Conservation (phyloP, 495 filamentous ascomycete species). For the Cudoniella acicularis region DNA sequence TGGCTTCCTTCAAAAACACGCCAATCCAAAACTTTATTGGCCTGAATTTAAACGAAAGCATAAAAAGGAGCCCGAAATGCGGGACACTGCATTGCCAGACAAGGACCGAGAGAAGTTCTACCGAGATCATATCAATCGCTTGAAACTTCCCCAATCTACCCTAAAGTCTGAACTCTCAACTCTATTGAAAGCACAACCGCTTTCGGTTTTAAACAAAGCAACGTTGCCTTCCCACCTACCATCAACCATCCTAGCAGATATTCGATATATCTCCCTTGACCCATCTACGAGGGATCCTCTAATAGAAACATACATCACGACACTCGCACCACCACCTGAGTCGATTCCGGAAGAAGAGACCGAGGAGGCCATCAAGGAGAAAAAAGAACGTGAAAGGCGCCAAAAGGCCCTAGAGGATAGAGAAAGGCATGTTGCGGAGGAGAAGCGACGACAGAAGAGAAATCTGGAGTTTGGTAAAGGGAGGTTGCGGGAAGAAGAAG, state of each 20-base stretch:
- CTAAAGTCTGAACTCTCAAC: constrained; percentile 75
- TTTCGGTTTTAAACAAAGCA: constrained; percentile 61
- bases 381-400: constrained; percentile 60
- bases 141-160: constrained; percentile 71
- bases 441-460: constrained; percentile 64
- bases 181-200: constrained; percentile 68
- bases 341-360: constrained; percentile 49
- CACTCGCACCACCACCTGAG: constrained; percentile 62
- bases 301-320: constrained; percentile 71
- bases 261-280: constrained; percentile 80
- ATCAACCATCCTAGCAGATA: constrained; percentile 62
- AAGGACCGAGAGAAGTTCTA: constrained; percentile 91
- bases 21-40: constrained; percentile 92
- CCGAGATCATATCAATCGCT: constrained; percentile 73
- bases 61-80: constrained; percentile 77
- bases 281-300: constrained; percentile 65
- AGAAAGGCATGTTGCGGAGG: constrained; percentile 67
- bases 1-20: constrained; percentile 73
- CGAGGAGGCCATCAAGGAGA: constrained; percentile 57
- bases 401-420: constrained; percentile 74
- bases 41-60: constrained; percentile 92
- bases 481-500: constrained; percentile 68
- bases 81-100: constrained; percentile 67
- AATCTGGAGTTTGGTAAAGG: constrained; percentile 64
- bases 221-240: constrained; percentile 65